phyloP scores from a whole-genome alignment of 169 alveolate species.

The Pseudocohnilembus persalinus region DNA sequence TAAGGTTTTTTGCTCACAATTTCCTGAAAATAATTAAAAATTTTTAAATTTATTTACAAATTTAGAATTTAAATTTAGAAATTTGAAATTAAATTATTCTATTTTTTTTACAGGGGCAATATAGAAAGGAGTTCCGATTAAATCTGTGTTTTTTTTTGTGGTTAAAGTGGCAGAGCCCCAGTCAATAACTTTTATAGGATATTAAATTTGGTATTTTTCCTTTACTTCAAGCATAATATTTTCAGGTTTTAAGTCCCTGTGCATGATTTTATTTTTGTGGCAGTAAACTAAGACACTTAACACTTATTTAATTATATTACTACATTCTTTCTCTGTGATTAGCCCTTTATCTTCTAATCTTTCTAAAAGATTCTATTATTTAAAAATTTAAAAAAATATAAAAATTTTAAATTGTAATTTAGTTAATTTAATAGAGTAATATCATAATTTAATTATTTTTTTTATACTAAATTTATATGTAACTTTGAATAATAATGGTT shows the following conservation, averaged over 20 bases:
- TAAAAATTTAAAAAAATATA: no score
- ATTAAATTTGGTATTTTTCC: slow-evolving; percentile 20
- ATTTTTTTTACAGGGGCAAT: slow-evolving; percentile 71
- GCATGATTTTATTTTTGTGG: slow-evolving; percentile 63
- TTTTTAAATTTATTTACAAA: background rate
- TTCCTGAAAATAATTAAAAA: slow-evolving; percentile 12
- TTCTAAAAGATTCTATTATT: slow-evolving; percentile 36
- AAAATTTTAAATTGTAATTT: no score
- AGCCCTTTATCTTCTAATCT: slow-evolving; percentile 28
- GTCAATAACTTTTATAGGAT: slow-evolving; percentile 55
- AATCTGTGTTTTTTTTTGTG: slow-evolving; percentile 41
- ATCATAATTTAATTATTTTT: no score
- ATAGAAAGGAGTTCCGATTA: slow-evolving; percentile 61
- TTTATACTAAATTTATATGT: no score
- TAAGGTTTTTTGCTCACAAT: background rate
- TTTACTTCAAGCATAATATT: slow-evolving; percentile 51
- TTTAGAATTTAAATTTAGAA: no score
- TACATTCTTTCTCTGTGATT: slow-evolving; percentile 59
- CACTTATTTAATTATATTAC: slow-evolving; percentile 54
- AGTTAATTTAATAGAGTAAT: no score
- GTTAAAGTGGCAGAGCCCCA: slow-evolving; percentile 62
- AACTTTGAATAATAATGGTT: no score
- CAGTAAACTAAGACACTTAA: slow-evolving; percentile 64
- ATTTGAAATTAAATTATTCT: no score
- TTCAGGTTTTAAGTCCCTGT: slow-evolving; percentile 76